These are phyloP conservation scores for Glarea lozoyensis DNA, from an alignment of 495 filamentous ascomycete genomes.

Conservation along the genomic window DNA sequence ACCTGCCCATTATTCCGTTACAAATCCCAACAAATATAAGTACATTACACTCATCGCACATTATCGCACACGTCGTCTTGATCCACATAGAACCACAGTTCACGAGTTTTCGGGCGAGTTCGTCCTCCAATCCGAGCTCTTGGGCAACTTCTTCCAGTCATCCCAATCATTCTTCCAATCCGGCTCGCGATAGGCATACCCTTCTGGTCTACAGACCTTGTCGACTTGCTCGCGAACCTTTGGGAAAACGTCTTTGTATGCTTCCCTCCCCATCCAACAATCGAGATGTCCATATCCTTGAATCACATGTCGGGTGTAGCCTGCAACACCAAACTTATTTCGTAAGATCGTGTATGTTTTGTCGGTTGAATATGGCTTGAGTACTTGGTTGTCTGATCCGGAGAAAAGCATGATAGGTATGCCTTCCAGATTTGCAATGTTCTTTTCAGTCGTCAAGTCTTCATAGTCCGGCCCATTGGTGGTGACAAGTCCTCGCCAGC, in stretches of 20 bases:
- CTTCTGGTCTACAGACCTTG: slow-evolving; percentile 25
- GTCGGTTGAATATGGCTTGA: slow-evolving; percentile 48
- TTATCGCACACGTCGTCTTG: no score
- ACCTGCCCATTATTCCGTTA: no score
- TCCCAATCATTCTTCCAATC: slow-evolving; percentile 16
- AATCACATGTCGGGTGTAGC: slow-evolving; percentile 45
- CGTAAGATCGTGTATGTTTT: slow-evolving; percentile 47
- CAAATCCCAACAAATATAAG: no score
- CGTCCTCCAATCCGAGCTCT: no score
- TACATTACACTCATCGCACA: no score
- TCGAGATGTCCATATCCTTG: slow-evolving; percentile 61
- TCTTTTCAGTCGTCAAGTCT: slow-evolving; percentile 36
- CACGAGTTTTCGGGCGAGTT: no score
- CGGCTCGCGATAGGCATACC: slow-evolving; percentile 14
- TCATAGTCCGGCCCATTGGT: slow-evolving; percentile 36
- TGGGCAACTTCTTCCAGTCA: slow-evolving; percentile 10
- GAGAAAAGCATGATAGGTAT: slow-evolving; percentile 51
- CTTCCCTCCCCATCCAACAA: slow-evolving; percentile 55
- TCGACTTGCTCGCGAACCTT: slow-evolving; percentile 47
- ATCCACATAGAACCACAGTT: no score
- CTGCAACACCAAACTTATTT: slow-evolving; percentile 37
- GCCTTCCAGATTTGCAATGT: slow-evolving; percentile 40
- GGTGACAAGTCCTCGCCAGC: slow-evolving; percentile 41
- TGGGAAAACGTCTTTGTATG: slow-evolving; percentile 55
- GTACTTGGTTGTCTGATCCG: slow-evolving; percentile 51